Evolutionary conservation across 176 grass and related monocot genomes (phyloP).

Genomic region (Luzula sylvatica): DNA sequence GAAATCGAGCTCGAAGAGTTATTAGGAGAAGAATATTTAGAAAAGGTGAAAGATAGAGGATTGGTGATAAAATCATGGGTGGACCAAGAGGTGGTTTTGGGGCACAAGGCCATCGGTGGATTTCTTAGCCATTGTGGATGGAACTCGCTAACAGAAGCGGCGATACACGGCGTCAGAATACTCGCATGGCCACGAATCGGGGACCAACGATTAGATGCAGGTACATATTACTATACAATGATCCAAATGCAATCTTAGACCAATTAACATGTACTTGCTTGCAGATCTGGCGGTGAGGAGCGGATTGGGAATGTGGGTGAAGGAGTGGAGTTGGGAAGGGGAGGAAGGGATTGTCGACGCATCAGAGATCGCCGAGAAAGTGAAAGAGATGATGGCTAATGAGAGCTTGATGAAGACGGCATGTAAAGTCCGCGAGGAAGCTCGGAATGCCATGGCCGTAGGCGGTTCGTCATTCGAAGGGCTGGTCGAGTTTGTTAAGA

Average conservation of each 20-base stretch:
- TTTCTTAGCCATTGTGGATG: no score
- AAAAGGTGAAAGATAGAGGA: no score
- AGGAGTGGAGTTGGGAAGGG: constrained; percentile 50
- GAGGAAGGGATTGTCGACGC: constrained; percentile 24
- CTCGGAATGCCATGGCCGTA: constrained; percentile 13
- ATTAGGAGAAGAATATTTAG: constrained; percentile 19
- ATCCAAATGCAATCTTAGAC: no score
- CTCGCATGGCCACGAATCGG: constrained; percentile 34
- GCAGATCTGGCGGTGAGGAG: constrained; percentile 6
- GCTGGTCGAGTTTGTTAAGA: constrained; percentile 17
- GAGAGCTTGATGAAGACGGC: constrained; percentile 3
- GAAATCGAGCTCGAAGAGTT: constrained; percentile 6
- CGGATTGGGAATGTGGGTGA: constrained; percentile 40
- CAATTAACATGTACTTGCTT: no score
- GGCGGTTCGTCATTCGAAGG: constrained; percentile 21
- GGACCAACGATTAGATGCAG: no score
- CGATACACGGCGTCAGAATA: constrained; percentile 25
- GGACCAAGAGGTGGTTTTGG: constrained; percentile 36
- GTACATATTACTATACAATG: no score
- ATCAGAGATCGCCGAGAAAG: constrained; percentile 22
- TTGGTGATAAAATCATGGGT: constrained; percentile 44
- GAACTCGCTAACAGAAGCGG: no score
- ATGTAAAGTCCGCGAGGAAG: background rate
- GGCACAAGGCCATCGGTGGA: constrained; percentile 32
- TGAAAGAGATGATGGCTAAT: constrained; percentile 45